Percentiles rank a stretch among this genome's conserved stretches.
phyloP scores from a whole-genome alignment of 495 filamentous ascomycete genomes.

The Thozetella sp. region DNA sequence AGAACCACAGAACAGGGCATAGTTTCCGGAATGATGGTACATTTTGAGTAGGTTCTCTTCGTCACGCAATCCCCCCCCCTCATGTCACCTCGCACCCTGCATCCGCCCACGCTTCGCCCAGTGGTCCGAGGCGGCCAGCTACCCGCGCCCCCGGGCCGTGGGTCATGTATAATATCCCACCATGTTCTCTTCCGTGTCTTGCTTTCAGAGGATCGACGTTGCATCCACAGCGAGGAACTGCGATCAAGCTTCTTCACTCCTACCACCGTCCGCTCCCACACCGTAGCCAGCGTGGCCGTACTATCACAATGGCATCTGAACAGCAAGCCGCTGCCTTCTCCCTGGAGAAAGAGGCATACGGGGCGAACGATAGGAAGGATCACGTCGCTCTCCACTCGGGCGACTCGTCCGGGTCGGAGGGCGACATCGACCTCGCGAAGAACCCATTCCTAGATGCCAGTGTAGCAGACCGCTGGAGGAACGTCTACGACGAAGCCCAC shows the following conservation, averaged over 20 bases:
- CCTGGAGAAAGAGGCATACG: background rate
- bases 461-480: constrained; percentile 44
- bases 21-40: background rate
- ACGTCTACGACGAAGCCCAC: constrained; percentile 48
- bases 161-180: background rate
- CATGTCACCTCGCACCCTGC: background rate
- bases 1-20: background rate
- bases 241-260: background rate
- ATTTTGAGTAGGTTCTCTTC: background rate
- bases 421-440: constrained; percentile 5
- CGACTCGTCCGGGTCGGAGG: constrained; percentile 11
- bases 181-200: background rate
- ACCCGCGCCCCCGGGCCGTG: background rate
- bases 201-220: background rate
- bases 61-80: background rate
- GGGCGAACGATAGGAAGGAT: background rate
- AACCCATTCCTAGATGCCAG: constrained; percentile 48
- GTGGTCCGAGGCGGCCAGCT: too few relatives aligned
- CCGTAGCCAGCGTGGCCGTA: background rate
- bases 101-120: too few relatives aligned
- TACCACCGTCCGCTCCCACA: background rate
- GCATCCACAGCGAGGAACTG: background rate
- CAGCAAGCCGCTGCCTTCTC: background rate
- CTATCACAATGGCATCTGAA: background rate
- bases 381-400: background rate